Base-by-base conservation (phyloP, 371 early-diverging fungal species). In the Dichotomocladium elegans region DNA sequence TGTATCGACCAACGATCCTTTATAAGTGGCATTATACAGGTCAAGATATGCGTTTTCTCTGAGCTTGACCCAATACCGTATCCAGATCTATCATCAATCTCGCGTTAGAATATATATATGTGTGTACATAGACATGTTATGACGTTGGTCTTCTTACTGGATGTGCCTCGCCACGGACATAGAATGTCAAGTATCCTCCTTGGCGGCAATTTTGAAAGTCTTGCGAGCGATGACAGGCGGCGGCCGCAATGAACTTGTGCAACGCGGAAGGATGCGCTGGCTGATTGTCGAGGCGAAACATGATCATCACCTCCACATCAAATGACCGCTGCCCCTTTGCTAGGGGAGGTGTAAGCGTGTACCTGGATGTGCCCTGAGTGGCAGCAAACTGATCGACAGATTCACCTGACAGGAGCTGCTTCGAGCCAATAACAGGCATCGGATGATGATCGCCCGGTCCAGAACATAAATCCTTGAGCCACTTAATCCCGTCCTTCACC, bases 141-240 rank as follows among this genome's bases (percentile, higher is more conserved):
- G 29, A 28, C n/a, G 1, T 29, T 47, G n/a, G 19, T 2, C 27
- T 49, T 49, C 31, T 12, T 7, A 49, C 33, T 42, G 9, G 26
- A 24, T 3, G 40, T 11, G 14, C 4, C 14, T 30, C 3, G 31
- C 3, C 10, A 41, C 61, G 57, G 9, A 64, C 64, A 35, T 64
- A 64, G 17, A 68, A 42, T 11, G 65, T 68, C 28, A 64, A 34
- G 37, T 61, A 61, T 28, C 64, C 68, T 1, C 68, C 65, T 29
- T 45, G 51, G 46, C 47, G 24, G 24, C 65, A 68, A 35, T 51
- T 30, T 17, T 37, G 11, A 12, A 47, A 21, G n/a, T 28, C 25
- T 17, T 7, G 17, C 12, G 34, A 14, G 33, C 21, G 24, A 43
- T 24, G 37, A 26, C 17, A 24, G 2, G 19, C 41, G 15, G n/a